Percentiles rank a stretch among this genome's conserved stretches.
These are phyloP conservation scores for Penicillium angulare DNA, from an alignment of 495 filamentous ascomycete genomes.

Conservation along the genomic window DNA sequence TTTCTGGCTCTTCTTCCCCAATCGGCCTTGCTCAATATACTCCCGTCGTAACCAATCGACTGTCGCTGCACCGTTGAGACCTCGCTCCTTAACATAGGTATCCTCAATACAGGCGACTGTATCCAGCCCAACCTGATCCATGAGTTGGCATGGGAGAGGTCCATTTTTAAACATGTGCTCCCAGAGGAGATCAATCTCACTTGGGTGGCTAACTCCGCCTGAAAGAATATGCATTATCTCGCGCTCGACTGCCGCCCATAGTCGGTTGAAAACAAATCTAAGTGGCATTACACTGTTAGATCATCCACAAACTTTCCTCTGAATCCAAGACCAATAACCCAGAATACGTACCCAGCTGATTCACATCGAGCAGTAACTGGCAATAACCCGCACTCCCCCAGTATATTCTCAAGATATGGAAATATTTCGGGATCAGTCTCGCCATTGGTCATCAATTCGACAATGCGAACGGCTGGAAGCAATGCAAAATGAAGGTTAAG, in stretches of 20 bases:
- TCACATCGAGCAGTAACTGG: conserved; percentile 39
- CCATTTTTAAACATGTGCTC: conserved; percentile 30
- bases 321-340: background rate
- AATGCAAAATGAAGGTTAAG: conserved; percentile 52
- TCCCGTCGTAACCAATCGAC: conserved; percentile 34
- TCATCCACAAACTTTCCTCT: background rate
- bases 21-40: conserved; percentile 30
- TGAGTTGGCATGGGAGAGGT: conserved; percentile 26
- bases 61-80: conserved; percentile 18
- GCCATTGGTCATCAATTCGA: conserved; percentile 54
- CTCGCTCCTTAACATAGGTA: conserved; percentile 37
- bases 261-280: conserved; percentile 55
- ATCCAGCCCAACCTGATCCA: conserved; percentile 34
- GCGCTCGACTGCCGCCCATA: conserved; percentile 58
- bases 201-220: conserved; percentile 46
- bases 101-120: conserved; percentile 42
- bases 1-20: conserved; percentile 31
- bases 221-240: conserved; percentile 50
- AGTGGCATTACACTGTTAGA: background rate
- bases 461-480: conserved; percentile 40
- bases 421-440: conserved; percentile 37
- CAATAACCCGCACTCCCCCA: conserved; percentile 40
- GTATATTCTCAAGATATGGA: conserved; percentile 35
- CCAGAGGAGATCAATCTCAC: conserved; percentile 47
- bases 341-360: conserved; percentile 42